Percentiles rank a stretch among this genome's conserved stretches.
Evolutionary conservation across 306 rosid genomes (phyloP).

Genomic region (Clitoria ternatea): DNA sequence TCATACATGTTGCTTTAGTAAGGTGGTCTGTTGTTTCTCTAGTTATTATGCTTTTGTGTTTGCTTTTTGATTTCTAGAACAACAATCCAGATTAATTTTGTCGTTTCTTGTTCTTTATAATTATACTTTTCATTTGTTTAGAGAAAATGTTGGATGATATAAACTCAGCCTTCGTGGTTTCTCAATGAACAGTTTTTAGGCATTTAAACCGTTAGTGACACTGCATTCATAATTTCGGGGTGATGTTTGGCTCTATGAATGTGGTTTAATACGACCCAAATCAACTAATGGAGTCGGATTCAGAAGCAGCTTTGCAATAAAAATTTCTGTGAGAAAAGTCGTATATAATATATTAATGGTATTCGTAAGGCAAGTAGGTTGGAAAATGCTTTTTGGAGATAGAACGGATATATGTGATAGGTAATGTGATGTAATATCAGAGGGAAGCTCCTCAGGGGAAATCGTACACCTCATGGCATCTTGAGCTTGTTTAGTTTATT

Average conservation of each 20-base stretch:
- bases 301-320: no score
- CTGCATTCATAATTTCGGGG: not conserved
- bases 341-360: no score
- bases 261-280: not conserved
- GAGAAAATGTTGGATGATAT: conserved; percentile 8
- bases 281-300: no score
- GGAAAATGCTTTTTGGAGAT: no score
- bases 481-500: no score
- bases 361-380: no score
- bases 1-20: conserved; percentile 10
- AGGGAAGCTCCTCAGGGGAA: no score
- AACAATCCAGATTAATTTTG: conserved; percentile 13
- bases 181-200: not conserved
- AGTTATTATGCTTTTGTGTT: conserved; percentile 5
- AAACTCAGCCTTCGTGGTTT: not conserved
- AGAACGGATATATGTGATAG: no score
- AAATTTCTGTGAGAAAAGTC: no score
- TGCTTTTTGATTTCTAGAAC: not conserved
- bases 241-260: not conserved
- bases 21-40: not conserved
- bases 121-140: conserved; percentile 4
- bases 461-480: no score
- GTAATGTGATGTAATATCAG: no score
- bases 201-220: not conserved
- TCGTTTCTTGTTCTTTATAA: not conserved